Evolutionary conservation across 225 moss, liverwort and hornwort species (phyloP), one percentile per base, ranked within the genome.

Genomic region (Pseudisothecium myosuroides): DNA sequence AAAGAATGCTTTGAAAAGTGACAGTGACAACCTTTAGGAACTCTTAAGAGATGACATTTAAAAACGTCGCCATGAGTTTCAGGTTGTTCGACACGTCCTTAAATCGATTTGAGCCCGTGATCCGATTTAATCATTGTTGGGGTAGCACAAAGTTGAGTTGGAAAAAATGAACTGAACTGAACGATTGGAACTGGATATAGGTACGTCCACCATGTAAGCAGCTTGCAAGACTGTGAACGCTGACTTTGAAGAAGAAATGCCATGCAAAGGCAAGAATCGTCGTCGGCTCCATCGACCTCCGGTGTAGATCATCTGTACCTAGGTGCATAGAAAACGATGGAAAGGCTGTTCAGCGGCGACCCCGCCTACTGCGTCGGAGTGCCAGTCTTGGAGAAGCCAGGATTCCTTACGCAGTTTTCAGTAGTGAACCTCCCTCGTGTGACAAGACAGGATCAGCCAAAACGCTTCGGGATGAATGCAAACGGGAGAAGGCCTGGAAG

Each of bases 401-500:
- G 26, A 56, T 41, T 69, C 63, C 67, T 91, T 82, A 94, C 20
- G 91, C 91, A 58, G 87, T 91, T 88, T 94, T 92, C 88, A 92
- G 37, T 49, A 92, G 26, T 60, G 92, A 88, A 47, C 88, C 92
- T 83, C 47, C 91, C 80, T 92, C 91, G 80, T 94, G 90, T 82
- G 91, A 88, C 50, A 58, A 56, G 56, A 87, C 74, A 22, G 91
- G 90, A 86, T 96, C 96, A 36, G 89, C 93, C 83, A 98, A 91
- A 88, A 95, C 58, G 89, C 98, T 98, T 82, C 94, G 92, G n/a
- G 94, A 86, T 32, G 97, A 95, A 85, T 92, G 75, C 50, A 97
- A 91, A 49, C 98, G 96, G 28, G 94, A 63, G 82, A 93, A 98
- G 24, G 97, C 81, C 83, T 92, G 95, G 76, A 98, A 90, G 87